Base-by-base conservation (phyloP, 805 yeast species). In the Zygosaccharomyces lentus region DNA sequence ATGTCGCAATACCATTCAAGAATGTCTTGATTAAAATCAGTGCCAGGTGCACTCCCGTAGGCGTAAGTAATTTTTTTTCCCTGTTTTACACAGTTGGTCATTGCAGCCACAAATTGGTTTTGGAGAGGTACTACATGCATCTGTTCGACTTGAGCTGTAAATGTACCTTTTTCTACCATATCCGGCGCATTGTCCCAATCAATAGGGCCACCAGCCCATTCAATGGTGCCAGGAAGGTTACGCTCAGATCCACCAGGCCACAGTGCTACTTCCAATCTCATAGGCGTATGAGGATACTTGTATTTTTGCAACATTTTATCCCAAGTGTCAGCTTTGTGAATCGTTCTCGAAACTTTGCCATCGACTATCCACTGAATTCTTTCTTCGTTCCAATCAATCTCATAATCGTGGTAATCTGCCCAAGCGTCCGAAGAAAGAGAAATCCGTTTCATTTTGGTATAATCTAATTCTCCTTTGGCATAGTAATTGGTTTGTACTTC, bases 151-250 rank as follows among this genome's bases (percentile, higher is more conserved):
- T 74, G 72, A 7, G 86, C 82, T 58, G 78, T 82, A 70, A 78
- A 84, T 69, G 87, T 87, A 6, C 96, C 96, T 37, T 79, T 75
- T 48, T 82, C 69, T 47, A 74, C 51, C 44, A 89, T 78, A 65
- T 88, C 96, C 1, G 74, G 68, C 5, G 90, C 74, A 62, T 55
- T 58, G 12, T 84, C 71, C 97, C 97, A 91, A 69, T 87, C 76
- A 45, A 91, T 78, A 8, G 51, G 68, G 61, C 97, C 98, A 59
- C 96, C 96, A 15, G 96, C 88, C 91, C 91, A 90, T 46, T 73
- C 81, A 45, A 80, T 73, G 2, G 91, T 84, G 62, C 91, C 91
- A 8, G 67, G 62, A 25, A 75, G 77, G 57, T 73, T 76, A 21
- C 65, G 51, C 15, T 72, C 59, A 46, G 68, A 70, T 52, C 90